These are phyloP conservation scores for Brassica hybrid DNA, from an alignment of 441 rosid genomes.

Conservation along the genomic window DNA sequence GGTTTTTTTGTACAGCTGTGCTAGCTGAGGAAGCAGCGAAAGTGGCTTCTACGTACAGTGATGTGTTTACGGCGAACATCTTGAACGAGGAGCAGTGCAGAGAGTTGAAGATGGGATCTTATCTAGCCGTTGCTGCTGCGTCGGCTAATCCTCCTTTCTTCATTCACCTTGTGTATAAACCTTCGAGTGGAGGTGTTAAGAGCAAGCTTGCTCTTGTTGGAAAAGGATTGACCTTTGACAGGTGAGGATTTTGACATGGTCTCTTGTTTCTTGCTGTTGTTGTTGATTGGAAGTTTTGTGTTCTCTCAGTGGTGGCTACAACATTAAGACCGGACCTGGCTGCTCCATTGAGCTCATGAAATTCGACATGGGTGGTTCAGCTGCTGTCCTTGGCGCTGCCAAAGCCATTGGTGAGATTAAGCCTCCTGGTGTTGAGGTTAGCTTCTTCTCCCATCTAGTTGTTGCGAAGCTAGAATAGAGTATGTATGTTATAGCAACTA, in stretches of 20 bases:
- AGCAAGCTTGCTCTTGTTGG: slow-evolving; percentile 88
- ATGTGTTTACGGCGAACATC: slow-evolving; percentile 81
- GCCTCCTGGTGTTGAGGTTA: slow-evolving; percentile 91
- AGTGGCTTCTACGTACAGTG: slow-evolving; percentile 66
- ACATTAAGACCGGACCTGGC: slow-evolving; percentile 93
- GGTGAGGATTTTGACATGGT: slow-evolving; percentile 46
- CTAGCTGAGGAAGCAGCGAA: slow-evolving; percentile 87
- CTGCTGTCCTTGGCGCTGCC: slow-evolving; percentile 92
- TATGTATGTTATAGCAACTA: slow-evolving; percentile 1
- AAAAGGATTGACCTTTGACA: slow-evolving; percentile 93
- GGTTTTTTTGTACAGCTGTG: slow-evolving; percentile 55
- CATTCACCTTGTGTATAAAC: slow-evolving; percentile 86
- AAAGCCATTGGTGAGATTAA: slow-evolving; percentile 89
- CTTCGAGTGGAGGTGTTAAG: slow-evolving; percentile 71
- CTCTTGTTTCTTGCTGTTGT: background rate
- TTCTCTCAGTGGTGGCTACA: slow-evolving; percentile 84
- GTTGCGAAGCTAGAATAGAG: background rate
- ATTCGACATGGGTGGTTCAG: slow-evolving; percentile 96
- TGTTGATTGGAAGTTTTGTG: slow-evolving; percentile 32
- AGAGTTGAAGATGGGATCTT: slow-evolving; percentile 95
- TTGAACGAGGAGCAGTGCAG: slow-evolving; percentile 72
- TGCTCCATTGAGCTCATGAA: slow-evolving; percentile 90
- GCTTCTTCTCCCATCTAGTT: slow-evolving; percentile 10
- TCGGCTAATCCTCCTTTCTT: slow-evolving; percentile 86
- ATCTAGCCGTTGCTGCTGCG: slow-evolving; percentile 87